These are phyloP conservation scores for Athelia sp. DNA, from an alignment of 1,284 basidiomycete species.

Conservation along the genomic window DNA sequence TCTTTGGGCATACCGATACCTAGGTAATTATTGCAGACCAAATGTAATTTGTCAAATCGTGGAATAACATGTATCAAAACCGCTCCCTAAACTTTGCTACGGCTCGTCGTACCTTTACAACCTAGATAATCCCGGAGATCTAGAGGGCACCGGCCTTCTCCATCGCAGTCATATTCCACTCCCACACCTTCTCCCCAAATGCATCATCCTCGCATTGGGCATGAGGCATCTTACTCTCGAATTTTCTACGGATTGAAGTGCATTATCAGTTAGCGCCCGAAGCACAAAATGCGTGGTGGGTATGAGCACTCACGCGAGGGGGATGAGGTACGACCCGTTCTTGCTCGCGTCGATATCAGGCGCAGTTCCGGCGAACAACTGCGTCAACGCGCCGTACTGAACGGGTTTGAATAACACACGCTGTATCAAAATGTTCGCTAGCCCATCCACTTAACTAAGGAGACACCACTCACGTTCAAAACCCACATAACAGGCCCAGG, in stretches of 20 bases:
- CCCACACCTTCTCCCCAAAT: conserved; percentile 4
- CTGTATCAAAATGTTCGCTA: not conserved
- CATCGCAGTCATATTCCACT: conserved; percentile 5
- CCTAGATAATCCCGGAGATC: no score
- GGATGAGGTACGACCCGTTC: conserved; percentile 3
- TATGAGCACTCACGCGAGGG: conserved; percentile 1
- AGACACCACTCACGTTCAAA: conserved; percentile 3
- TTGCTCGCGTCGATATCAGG: not conserved
- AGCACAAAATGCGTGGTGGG: not conserved
- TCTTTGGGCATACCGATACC: no score
- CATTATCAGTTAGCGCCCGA: not conserved
- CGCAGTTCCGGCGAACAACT: conserved; percentile 4
- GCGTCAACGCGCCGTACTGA: conserved; percentile 4
- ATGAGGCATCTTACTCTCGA: conserved; percentile 2
- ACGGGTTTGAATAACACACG: conserved; percentile 3
- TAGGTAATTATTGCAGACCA: no score
- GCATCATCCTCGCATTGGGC: not conserved
- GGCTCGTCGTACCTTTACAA: no score
- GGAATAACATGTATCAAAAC: no score
- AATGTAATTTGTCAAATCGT: no score
- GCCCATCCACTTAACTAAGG: not conserved
- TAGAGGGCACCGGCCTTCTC: conserved; percentile 1
- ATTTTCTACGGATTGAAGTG: not conserved
- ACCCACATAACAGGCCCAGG: conserved; percentile 1
- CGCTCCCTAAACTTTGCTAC: no score